These are phyloP conservation scores for Chernovozyma aurita DNA, from an alignment of 1,139 yeast species.

Conservation along the genomic window DNA sequence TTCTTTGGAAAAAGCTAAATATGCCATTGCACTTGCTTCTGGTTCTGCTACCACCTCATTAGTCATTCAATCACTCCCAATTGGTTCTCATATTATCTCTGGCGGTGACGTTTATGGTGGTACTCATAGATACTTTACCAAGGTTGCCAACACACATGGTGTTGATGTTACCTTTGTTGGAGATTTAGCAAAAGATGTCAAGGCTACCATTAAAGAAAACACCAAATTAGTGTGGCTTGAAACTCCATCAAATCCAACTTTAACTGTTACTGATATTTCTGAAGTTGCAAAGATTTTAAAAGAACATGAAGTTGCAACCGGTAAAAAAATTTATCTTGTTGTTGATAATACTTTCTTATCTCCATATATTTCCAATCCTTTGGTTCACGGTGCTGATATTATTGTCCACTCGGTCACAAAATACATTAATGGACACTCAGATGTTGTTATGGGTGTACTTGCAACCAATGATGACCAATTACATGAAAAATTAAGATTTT, in stretches of 20 bases:
- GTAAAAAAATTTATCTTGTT: constrained; percentile 53
- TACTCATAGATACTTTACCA: constrained; percentile 86
- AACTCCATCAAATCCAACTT: constrained; percentile 86
- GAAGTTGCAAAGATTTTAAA: constrained; percentile 52
- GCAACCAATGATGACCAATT: constrained; percentile 63
- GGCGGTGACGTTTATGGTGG: constrained; percentile 93
- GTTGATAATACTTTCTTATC: constrained; percentile 95
- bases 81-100: constrained; percentile 71
- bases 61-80: constrained; percentile 68
- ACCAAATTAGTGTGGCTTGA: constrained; percentile 85
- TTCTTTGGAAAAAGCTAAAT: constrained; percentile 69
- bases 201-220: constrained; percentile 50
- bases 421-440: constrained; percentile 90
- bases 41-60: constrained; percentile 88
- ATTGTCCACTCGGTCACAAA: constrained; percentile 89
- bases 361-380: constrained; percentile 87
- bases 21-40: constrained; percentile 76
- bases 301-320: constrained; percentile 43
- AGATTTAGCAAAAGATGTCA: constrained; percentile 58
- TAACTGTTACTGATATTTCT: constrained; percentile 67
- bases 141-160: constrained; percentile 80
- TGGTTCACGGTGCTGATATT: constrained; percentile 77
- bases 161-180: constrained; percentile 67
- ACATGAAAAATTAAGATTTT: constrained; percentile 63
- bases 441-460: constrained; percentile 82